Percentiles rank a stretch among this genome's conserved stretches.
Evolutionary conservation across 2,329 filamentous ascomycete genomes (phyloP).

Genomic region (Aquanectria penicillioides): DNA sequence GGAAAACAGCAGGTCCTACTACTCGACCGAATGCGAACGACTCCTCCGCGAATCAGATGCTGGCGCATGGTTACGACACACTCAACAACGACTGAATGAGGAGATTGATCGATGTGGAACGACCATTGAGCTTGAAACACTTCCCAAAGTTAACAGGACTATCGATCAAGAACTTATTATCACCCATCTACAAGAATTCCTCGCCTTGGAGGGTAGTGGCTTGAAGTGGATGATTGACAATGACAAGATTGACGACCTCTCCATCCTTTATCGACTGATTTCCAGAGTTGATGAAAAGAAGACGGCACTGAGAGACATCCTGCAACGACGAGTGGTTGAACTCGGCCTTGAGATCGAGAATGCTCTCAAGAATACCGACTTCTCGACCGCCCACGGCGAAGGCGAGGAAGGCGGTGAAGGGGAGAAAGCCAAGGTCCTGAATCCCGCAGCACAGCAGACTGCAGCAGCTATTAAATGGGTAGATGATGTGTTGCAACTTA

Average conservation of each 20-base stretch:
- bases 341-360: conserved; percentile 87
- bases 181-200: conserved; percentile 80
- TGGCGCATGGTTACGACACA: conserved; percentile 81
- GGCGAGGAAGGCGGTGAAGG: conserved; percentile 60
- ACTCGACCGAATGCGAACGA: conserved; percentile 76
- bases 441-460: conserved; percentile 79
- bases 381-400: conserved; percentile 54
- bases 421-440: conserved; percentile 48
- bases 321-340: conserved; percentile 80
- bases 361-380: conserved; percentile 64
- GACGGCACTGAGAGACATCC: conserved; percentile 71
- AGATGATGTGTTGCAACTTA: conserved; percentile 85
- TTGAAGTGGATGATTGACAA: conserved; percentile 92
- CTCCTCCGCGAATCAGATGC: conserved; percentile 84
- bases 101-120: conserved; percentile 86
- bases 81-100: conserved; percentile 78
- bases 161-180: conserved; percentile 85
- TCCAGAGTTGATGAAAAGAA: conserved; percentile 81
- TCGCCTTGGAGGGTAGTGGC: conserved; percentile 86
- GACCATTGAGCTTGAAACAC: conserved; percentile 78
- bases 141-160: conserved; percentile 77
- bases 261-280: conserved; percentile 84
- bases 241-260: conserved; percentile 80
- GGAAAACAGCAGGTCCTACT: conserved; percentile 76
- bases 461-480: conserved; percentile 94